Percentiles rank a stretch among this genome's conserved stretches.
Evolutionary conservation across 2,329 filamentous ascomycete genomes (phyloP).

Genomic region (Colletotrichum lupini): DNA sequence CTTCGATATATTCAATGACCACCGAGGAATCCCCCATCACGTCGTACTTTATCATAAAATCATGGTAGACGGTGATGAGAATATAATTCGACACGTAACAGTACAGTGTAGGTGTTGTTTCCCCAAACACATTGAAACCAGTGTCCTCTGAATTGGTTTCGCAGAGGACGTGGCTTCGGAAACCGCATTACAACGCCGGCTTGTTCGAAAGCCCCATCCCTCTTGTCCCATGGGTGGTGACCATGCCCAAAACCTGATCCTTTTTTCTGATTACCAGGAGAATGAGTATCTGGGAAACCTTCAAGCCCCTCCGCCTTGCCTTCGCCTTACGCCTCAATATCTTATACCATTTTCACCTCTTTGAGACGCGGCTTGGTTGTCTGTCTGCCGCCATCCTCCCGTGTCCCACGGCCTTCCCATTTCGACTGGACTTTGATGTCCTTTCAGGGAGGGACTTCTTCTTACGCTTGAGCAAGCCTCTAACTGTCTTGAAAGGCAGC

Average conservation of each 20-base stretch:
- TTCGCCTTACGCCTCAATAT: neutral
- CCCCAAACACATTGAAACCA: neutral
- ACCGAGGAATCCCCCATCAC: no score
- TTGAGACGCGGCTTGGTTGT: conserved; percentile 45
- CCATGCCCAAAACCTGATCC: neutral
- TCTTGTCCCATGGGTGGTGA: neutral
- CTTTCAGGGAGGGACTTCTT: conserved; percentile 42
- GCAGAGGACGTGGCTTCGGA: neutral
- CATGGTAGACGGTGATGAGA: neutral
- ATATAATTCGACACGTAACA: neutral
- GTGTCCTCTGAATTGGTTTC: neutral
- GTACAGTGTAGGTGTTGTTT: neutral
- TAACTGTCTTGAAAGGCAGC: conserved; percentile 54
- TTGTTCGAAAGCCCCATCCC: neutral
- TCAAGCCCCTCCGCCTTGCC: no score
- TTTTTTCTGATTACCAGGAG: neutral
- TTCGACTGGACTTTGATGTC: conserved; percentile 39
- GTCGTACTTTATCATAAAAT: no score
- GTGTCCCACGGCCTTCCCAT: conserved; percentile 41
- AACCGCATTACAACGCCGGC: neutral
- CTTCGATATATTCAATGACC: no score
- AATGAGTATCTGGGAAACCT: neutral
- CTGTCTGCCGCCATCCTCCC: conserved; percentile 49
- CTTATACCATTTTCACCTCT: conserved; percentile 13
- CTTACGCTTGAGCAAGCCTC: conserved; percentile 47